These are phyloP conservation scores for Cokeromyces recurvatus DNA, from an alignment of 371 early-diverging fungal species.

Conservation along the genomic window DNA sequence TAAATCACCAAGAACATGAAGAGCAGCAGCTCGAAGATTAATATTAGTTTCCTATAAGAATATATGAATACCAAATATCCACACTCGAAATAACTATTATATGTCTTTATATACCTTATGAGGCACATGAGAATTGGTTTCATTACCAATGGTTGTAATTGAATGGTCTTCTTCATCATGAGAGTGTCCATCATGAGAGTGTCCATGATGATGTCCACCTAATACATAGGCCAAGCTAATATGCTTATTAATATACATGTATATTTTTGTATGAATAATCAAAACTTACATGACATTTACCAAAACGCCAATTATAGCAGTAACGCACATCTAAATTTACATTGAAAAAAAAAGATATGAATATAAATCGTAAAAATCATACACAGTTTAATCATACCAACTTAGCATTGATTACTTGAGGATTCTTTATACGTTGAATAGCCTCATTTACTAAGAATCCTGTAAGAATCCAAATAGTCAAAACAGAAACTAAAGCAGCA, in stretches of 20 bases:
- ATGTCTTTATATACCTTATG: too few relatives aligned
- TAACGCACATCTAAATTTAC: conserved; percentile 57
- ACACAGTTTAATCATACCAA: conserved; percentile 22
- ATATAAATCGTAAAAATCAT: not conserved
- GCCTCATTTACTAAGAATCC: conserved; percentile 74
- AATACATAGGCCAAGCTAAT: conserved; percentile 37
- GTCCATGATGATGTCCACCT: conserved; percentile 41
- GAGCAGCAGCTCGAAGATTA: conserved; percentile 66
- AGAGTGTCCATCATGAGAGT: conserved; percentile 21
- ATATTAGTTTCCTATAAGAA: conserved; percentile 61
- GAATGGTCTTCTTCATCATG: too few relatives aligned
- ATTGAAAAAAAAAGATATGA: not conserved
- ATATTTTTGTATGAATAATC: not conserved
- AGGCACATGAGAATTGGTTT: too few relatives aligned
- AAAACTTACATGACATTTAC: conserved; percentile 70
- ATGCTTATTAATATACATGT: not conserved
- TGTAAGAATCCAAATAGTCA: conserved; percentile 84
- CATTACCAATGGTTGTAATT: too few relatives aligned
- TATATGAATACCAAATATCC: too few relatives aligned
- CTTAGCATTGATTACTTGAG: conserved; percentile 70
- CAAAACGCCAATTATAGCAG: conserved; percentile 69
- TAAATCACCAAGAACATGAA: conserved; percentile 86
- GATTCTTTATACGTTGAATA: conserved; percentile 64
- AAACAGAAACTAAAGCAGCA: conserved; percentile 74
- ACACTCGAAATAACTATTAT: too few relatives aligned